Conservation (phyloP, 1,139 yeast species). For the Scheffersomyces cryptocercus region DNA sequence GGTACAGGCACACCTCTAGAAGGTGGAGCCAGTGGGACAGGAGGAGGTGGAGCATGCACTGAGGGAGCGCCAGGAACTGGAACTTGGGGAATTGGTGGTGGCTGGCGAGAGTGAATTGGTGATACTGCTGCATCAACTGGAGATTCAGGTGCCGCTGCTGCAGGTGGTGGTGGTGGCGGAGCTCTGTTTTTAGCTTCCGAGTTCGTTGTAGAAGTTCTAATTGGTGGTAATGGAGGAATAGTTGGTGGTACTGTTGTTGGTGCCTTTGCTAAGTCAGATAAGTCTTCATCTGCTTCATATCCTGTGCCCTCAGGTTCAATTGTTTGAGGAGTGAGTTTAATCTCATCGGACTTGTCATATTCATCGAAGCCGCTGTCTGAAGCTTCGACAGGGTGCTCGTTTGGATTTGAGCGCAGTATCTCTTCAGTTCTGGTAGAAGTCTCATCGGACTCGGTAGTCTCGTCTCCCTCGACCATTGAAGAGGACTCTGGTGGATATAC, state of each 20-base stretch:
- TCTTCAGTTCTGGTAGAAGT: background rate
- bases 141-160: slow-evolving; percentile 15
- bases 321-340: slow-evolving; percentile 9
- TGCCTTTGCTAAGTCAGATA: slow-evolving; percentile 32
- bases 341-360: slow-evolving; percentile 8
- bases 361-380: slow-evolving; percentile 23
- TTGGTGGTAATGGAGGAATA: slow-evolving; percentile 7
- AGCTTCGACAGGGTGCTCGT: slow-evolving; percentile 3
- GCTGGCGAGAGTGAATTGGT: slow-evolving; percentile 12
- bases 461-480: slow-evolving; percentile 34
- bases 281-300: slow-evolving; percentile 48
- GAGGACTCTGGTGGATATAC: slow-evolving; percentile 18
- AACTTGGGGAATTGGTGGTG: slow-evolving; percentile 14
- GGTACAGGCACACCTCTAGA: slow-evolving; percentile 9
- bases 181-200: background rate
- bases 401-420: too few relatives aligned
- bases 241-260: slow-evolving; percentile 3
- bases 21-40: slow-evolving; percentile 11
- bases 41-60: slow-evolving; percentile 9
- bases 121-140: slow-evolving; percentile 3
- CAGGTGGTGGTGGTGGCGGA: slow-evolving; percentile 14
- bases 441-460: slow-evolving; percentile 22
- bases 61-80: slow-evolving; percentile 9
- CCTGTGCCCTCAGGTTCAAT: slow-evolving; percentile 39
- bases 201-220: background rate